phyloP scores from a whole-genome alignment of 371 early-diverging fungal genomes.

The Parasitella parasitica region DNA sequence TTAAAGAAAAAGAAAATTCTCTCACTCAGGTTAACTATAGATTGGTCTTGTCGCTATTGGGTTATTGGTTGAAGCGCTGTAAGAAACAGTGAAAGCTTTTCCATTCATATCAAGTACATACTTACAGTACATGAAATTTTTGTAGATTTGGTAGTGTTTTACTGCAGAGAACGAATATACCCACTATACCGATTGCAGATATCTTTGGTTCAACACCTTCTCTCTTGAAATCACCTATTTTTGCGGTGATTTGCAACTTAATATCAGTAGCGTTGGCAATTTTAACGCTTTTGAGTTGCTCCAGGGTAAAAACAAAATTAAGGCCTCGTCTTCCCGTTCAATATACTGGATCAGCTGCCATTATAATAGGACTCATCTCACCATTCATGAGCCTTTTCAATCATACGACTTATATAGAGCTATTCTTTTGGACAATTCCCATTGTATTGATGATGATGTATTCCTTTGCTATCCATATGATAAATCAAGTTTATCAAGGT shows the following conservation, averaged over 20 bases:
- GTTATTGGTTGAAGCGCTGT: conserved; percentile 24
- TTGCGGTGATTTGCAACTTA: conserved; percentile 1
- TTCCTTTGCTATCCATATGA: conserved; percentile 29
- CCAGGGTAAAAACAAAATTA: background rate
- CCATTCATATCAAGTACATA: background rate
- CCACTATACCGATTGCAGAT: conserved; percentile 20
- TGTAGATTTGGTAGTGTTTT: conserved; percentile 24
- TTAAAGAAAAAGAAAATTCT: too few species aligned
- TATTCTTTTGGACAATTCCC: conserved; percentile 35
- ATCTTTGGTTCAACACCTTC: conserved; percentile 19
- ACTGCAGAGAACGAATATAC: conserved; percentile 6
- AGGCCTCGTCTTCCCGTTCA: background rate
- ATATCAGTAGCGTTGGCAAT: background rate
- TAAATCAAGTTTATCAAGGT: conserved; percentile 30
- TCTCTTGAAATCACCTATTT: background rate
- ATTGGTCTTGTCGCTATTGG: conserved; percentile 27
- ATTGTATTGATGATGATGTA: conserved; percentile 18
- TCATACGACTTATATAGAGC: conserved; percentile 16
- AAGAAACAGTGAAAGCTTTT: conserved; percentile 13
- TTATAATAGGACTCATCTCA: conserved; percentile 10
- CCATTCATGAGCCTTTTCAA: conserved; percentile 16
- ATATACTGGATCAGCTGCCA: conserved; percentile 1
- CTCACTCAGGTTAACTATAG: conserved; percentile 5
- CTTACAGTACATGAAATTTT: background rate
- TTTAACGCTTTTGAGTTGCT: conserved; percentile 13